Percentiles rank a stretch among this genome's conserved stretches.
Conservation (phyloP, 2,329 filamentous ascomycete genomes). For the Cordyceps militaris region DNA sequence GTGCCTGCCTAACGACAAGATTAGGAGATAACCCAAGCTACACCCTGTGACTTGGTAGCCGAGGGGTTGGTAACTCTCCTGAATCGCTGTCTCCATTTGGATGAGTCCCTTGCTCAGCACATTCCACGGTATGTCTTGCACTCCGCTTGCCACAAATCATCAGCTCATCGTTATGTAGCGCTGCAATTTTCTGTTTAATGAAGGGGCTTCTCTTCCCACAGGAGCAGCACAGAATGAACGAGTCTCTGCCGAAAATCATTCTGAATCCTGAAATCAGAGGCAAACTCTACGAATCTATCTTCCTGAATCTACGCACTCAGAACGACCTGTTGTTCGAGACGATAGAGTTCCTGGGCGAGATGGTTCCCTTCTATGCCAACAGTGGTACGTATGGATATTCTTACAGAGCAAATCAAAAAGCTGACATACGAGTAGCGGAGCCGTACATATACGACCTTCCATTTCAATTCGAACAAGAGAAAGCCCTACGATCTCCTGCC, state of each 20-base stretch:
- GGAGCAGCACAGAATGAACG: constrained; percentile 18
- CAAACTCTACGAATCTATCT: constrained; percentile 54
- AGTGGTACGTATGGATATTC: constrained; percentile 28
- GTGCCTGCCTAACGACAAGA: not conserved
- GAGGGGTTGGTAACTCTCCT: constrained; percentile 25
- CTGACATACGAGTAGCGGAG: constrained; percentile 26
- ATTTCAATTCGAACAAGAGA: constrained; percentile 56
- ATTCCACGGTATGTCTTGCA: constrained; percentile 22
- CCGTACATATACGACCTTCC: constrained; percentile 56
- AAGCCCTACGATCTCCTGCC: constrained; percentile 64
- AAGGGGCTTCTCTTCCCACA: constrained; percentile 60
- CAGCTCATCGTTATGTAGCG: constrained; percentile 21
- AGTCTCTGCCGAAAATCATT: constrained; percentile 31
- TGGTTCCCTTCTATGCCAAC: constrained; percentile 32
- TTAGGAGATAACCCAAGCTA: constrained; percentile 23
- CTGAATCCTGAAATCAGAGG: constrained; percentile 50
- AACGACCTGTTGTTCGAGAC: constrained; percentile 41
- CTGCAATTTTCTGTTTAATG: constrained; percentile 40
- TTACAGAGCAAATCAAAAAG: constrained; percentile 36
- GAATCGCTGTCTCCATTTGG: constrained; percentile 25
- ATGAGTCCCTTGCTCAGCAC: constrained; percentile 18
- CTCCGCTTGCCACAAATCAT: not conserved
- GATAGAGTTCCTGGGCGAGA: constrained; percentile 33
- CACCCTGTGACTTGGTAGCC: constrained; percentile 23
- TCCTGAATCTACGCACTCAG: constrained; percentile 47